These are phyloP conservation scores for Pythium folliculosum DNA, from an alignment of 352 stramenopile species.

Conservation along the genomic window DNA sequence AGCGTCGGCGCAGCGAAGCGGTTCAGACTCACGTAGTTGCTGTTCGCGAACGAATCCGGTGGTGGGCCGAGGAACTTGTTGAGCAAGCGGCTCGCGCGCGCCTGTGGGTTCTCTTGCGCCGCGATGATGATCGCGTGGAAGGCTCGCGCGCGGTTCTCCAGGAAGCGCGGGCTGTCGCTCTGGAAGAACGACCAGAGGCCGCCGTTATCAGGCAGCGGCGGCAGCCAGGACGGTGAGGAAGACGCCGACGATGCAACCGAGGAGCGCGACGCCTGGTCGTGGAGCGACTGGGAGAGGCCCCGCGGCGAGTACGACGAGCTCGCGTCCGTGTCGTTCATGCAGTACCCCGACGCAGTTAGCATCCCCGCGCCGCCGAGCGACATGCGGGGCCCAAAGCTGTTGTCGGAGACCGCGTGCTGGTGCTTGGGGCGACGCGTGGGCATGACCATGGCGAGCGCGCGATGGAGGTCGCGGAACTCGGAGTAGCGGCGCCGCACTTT, in stretches of 20 bases:
- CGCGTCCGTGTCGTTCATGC: not conserved
- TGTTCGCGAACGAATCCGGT: conserved; percentile 62
- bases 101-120: conserved; percentile 48
- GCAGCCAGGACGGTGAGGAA: conserved; percentile 28
- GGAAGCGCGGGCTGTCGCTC: conserved; percentile 58
- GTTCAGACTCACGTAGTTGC: conserved; percentile 78
- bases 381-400: conserved; percentile 24
- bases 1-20: conserved; percentile 73
- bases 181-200: conserved; percentile 76
- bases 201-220: conserved; percentile 66
- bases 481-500: conserved; percentile 79
- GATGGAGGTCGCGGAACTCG: conserved; percentile 66
- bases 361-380: not conserved
- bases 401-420: not conserved
- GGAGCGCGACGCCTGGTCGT: not conserved
- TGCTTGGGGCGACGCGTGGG: conserved; percentile 28
- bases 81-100: conserved; percentile 53
- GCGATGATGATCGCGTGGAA: conserved; percentile 70
- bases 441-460: conserved; percentile 59
- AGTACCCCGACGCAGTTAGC: not conserved
- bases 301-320: not conserved
- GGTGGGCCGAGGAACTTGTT: conserved; percentile 74
- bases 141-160: conserved; percentile 61
- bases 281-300: conserved; percentile 2
- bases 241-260: not conserved